Evolutionary conservation across 225 moss, liverwort and hornwort species (phyloP).

Genomic region (Climacium dendroides): DNA sequence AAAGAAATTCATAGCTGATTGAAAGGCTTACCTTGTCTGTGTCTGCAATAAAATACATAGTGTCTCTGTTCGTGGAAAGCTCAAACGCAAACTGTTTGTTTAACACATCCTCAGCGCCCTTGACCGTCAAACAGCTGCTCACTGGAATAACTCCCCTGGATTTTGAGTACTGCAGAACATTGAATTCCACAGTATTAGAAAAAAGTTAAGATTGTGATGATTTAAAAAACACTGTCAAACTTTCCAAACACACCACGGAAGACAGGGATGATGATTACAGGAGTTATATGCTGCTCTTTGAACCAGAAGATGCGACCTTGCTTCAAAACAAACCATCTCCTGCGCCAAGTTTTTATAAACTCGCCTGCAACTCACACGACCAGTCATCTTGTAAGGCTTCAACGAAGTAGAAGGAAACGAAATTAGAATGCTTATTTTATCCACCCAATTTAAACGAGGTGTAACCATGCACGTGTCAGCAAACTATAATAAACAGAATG

Average conservation of each 20-base stretch:
- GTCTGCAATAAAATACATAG: constrained; percentile 93
- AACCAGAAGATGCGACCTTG: constrained; percentile 95
- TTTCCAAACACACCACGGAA: background rate
- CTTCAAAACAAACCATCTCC: constrained; percentile 94
- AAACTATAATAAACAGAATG: background rate
- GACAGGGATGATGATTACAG: background rate
- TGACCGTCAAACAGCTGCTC: constrained; percentile 76
- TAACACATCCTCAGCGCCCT: constrained; percentile 83
- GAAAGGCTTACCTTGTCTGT: constrained; percentile 51
- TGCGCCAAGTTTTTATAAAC: constrained; percentile 78
- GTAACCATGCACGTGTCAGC: background rate
- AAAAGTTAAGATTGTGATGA: background rate
- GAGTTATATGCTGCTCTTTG: constrained; percentile 54
- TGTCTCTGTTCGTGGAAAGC: constrained; percentile 81
- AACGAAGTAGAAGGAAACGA: background rate
- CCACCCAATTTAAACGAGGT: background rate
- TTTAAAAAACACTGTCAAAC: background rate
- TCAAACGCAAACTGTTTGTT: constrained; percentile 87
- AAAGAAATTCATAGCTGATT: background rate
- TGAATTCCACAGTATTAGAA: background rate
- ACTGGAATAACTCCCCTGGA: constrained; percentile 75
- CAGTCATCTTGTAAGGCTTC: background rate
- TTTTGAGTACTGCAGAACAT: constrained; percentile 46
- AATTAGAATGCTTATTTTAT: background rate
- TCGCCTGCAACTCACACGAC: constrained; percentile 27